phyloP scores from a whole-genome alignment of 768 basidiomycete genomes.

The Pulveroboletus sp. region DNA sequence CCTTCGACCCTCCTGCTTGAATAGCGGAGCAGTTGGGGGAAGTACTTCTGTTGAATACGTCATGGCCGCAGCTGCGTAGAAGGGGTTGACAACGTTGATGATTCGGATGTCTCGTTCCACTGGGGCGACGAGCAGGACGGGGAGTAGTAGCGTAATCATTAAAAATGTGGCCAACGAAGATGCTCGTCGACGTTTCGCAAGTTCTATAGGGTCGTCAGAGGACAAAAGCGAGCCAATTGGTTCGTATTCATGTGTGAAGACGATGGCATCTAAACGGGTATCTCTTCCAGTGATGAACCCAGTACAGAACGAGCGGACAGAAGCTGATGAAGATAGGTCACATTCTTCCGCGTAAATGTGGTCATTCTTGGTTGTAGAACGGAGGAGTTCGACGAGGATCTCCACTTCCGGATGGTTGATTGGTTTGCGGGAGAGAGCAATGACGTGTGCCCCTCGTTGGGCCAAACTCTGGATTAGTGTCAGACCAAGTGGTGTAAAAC shows the following conservation, averaged over 20 bases:
- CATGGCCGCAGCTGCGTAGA: constrained; percentile 76
- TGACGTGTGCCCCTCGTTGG: constrained; percentile 70
- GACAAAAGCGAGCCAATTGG: constrained; percentile 51
- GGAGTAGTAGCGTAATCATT: constrained; percentile 72
- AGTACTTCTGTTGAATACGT: constrained; percentile 31
- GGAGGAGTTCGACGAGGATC: constrained; percentile 63
- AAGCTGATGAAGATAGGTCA: constrained; percentile 59
- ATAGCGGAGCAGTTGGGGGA: constrained; percentile 28
- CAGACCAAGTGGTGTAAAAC: constrained; percentile 67
- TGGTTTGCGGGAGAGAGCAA: constrained; percentile 62
- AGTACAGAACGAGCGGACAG: constrained; percentile 65
- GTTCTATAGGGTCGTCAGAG: constrained; percentile 24
- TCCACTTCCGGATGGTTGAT: constrained; percentile 44
- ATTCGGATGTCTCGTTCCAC: constrained; percentile 90
- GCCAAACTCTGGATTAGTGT: constrained; percentile 65
- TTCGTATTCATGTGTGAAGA: constrained; percentile 75
- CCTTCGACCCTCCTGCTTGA: constrained; percentile 60
- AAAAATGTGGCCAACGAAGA: constrained; percentile 70
- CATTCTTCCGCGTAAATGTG: constrained; percentile 78
- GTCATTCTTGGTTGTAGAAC: constrained; percentile 66
- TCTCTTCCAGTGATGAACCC: constrained; percentile 62
- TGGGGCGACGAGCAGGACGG: constrained; percentile 74
- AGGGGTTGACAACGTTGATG: constrained; percentile 80
- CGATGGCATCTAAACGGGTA: constrained; percentile 68
- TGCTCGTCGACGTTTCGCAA: constrained; percentile 40